Evolutionary conservation across 768 basidiomycete species (phyloP).

Genomic region (Lanmaoa pseudosensibilis): DNA sequence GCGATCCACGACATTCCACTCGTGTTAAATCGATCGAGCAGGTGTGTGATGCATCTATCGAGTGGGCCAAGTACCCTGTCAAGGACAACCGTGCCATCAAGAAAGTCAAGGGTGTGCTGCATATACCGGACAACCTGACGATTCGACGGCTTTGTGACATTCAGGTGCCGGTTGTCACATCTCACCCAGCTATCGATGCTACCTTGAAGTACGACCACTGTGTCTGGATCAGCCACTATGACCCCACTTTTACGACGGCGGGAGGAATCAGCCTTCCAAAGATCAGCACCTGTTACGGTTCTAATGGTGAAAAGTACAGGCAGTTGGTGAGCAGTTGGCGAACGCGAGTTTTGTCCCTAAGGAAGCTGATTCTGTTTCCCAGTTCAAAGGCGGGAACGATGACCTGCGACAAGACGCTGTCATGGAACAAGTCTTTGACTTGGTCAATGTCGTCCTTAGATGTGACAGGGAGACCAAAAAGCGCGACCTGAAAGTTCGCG

Average conservation of each 20-base stretch:
- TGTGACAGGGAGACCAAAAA: conserved; percentile 74
- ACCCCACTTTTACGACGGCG: conserved; percentile 54
- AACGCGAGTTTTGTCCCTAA: neutral
- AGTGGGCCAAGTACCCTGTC: conserved; percentile 71
- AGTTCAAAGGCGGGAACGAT: conserved; percentile 93
- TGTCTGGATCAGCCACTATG: conserved; percentile 68
- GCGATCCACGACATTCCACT: conserved; percentile 36
- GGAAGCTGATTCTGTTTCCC: conserved; percentile 3
- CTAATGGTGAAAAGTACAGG: conserved; percentile 62
- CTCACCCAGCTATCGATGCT: conserved; percentile 64
- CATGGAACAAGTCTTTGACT: conserved; percentile 96
- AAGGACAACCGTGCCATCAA: conserved; percentile 33
- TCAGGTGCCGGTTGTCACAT: conserved; percentile 83
- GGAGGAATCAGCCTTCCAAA: conserved; percentile 88
- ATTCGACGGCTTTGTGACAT: conserved; percentile 54
- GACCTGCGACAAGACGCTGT: conserved; percentile 97
- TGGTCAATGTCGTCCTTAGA: conserved; percentile 77
- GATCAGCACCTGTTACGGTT: conserved; percentile 67
- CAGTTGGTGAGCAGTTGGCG: conserved; percentile 64
- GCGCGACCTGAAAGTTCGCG: conserved; percentile 72
- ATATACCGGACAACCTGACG: conserved; percentile 46
- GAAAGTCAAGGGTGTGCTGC: conserved; percentile 27
- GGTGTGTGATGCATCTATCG: conserved; percentile 63
- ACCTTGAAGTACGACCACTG: conserved; percentile 67
- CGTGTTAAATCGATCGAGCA: conserved; percentile 55